Percentiles rank a stretch among this genome's conserved stretches.
Evolutionary conservation across 2,329 filamentous ascomycete genomes (phyloP).

Genomic region (Hymenoscyphus occultus): DNA sequence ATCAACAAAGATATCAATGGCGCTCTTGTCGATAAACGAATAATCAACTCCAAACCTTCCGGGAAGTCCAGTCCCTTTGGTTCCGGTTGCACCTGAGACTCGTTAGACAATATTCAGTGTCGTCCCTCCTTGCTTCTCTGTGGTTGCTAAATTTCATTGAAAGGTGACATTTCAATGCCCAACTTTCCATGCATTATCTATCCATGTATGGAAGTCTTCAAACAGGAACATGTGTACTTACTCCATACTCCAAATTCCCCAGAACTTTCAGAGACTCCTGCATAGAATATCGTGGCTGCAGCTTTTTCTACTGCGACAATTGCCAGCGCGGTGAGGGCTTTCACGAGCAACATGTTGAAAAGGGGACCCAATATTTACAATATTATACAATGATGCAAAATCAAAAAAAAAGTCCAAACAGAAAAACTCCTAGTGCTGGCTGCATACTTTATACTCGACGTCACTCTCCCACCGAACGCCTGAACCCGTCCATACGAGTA

Average conservation of each 20-base stretch:
- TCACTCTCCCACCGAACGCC: neutral
- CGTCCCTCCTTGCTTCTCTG: no score
- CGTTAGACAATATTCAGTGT: neutral
- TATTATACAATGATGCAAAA: neutral
- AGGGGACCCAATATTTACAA: neutral
- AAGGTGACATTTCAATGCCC: neutral
- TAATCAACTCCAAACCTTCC: slow-evolving; percentile 50
- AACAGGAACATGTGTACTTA: slow-evolving; percentile 7
- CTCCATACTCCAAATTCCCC: slow-evolving; percentile 48
- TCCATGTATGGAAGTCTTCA: neutral
- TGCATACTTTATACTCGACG: neutral
- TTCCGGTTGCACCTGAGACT: slow-evolving; percentile 30
- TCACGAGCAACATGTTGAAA: slow-evolving; percentile 23
- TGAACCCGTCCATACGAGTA: neutral
- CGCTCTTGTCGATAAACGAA: slow-evolving; percentile 46
- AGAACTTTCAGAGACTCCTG: slow-evolving; percentile 46
- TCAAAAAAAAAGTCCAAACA: neutral
- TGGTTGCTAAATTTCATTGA: no score
- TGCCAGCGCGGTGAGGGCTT: slow-evolving; percentile 14
- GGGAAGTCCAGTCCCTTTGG: slow-evolving; percentile 44
- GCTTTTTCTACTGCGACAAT: slow-evolving; percentile 24
- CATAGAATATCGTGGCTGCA: slow-evolving; percentile 45
- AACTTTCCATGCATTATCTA: neutral
- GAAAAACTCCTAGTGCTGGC: neutral
- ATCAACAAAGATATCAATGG: slow-evolving; percentile 46